Percentiles rank a stretch among this genome's conserved stretches.
Evolutionary conservation across 2,329 filamentous ascomycete species (phyloP).

Genomic region (Aurifilum marmelostoma): DNA sequence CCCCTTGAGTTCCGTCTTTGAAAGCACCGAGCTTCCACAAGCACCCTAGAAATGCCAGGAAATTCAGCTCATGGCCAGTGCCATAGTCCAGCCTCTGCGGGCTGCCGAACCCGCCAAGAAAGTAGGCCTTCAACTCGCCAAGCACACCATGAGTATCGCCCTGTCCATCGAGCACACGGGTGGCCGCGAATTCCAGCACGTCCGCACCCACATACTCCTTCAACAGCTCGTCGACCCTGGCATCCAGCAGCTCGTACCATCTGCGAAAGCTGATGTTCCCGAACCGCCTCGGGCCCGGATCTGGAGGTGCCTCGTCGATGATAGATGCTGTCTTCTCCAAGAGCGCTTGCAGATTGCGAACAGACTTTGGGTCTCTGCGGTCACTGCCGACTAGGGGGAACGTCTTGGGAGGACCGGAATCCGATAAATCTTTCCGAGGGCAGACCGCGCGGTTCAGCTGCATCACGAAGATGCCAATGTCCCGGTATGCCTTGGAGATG

Average conservation of each 20-base stretch:
- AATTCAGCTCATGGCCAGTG: slow-evolving; percentile 94
- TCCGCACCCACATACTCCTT: slow-evolving; percentile 55
- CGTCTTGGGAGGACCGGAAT: slow-evolving; percentile 47
- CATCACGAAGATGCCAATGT: slow-evolving; percentile 84
- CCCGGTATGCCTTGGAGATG: slow-evolving; percentile 78
- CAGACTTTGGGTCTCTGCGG: slow-evolving; percentile 54
- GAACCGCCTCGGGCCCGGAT: slow-evolving; percentile 84
- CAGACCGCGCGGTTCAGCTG: slow-evolving; percentile 90
- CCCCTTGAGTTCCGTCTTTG: slow-evolving; percentile 52
- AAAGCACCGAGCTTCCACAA: slow-evolving; percentile 92
- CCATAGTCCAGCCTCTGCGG: slow-evolving; percentile 90
- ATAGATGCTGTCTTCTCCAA: slow-evolving; percentile 67
- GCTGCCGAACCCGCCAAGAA: slow-evolving; percentile 86
- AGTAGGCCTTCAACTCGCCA: slow-evolving; percentile 75
- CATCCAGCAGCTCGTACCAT: slow-evolving; percentile 75
- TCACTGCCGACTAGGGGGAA: slow-evolving; percentile 48
- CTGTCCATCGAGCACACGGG: slow-evolving; percentile 21
- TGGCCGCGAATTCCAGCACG: slow-evolving; percentile 35
- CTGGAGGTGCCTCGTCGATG: slow-evolving; percentile 79
- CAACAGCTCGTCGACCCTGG: slow-evolving; percentile 60
- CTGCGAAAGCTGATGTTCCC: slow-evolving; percentile 88
- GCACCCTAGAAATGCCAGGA: slow-evolving; percentile 85
- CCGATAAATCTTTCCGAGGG: slow-evolving; percentile 57
- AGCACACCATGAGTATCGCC: slow-evolving; percentile 29
- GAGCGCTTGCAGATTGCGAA: slow-evolving; percentile 68